A percentile compares a stretch with the other conserved stretches of the same genome.
Evolutionary conservation across 1,284 basidiomycete species (phyloP).

Genomic region (Cryptococcus sp.): DNA sequence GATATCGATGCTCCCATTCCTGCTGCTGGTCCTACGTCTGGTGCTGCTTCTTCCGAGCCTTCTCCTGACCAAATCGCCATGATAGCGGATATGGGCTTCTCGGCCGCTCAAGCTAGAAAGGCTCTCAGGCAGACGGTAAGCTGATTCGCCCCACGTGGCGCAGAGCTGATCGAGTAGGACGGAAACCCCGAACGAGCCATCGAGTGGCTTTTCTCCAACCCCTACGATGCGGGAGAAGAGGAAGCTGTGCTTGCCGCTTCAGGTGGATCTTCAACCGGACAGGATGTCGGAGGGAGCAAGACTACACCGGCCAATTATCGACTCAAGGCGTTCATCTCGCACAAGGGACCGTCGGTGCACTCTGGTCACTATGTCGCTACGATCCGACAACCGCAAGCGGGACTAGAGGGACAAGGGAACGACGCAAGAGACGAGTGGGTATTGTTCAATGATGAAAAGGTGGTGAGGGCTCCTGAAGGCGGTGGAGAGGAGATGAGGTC

Average conservation of each 20-base stretch:
- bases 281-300: slow-evolving; percentile 28
- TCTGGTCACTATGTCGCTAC: slow-evolving; percentile 74
- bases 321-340: slow-evolving; percentile 90
- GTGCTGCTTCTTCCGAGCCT: slow-evolving; percentile 52
- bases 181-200: slow-evolving; percentile 78
- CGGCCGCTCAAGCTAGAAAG: slow-evolving; percentile 72
- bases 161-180: slow-evolving; percentile 48
- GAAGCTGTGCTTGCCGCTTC: slow-evolving; percentile 16
- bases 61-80: slow-evolving; percentile 62
- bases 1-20: slow-evolving; percentile 80
- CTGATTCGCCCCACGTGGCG: neutral
- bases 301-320: slow-evolving; percentile 68
- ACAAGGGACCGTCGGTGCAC: slow-evolving; percentile 92
- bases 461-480: slow-evolving; percentile 66
- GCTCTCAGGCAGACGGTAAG: slow-evolving; percentile 77
- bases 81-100: slow-evolving; percentile 92
- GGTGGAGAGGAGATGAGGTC: slow-evolving; percentile 61
- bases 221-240: slow-evolving; percentile 70
- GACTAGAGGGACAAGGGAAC: slow-evolving; percentile 19
- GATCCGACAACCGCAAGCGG: slow-evolving; percentile 38
- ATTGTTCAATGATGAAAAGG: slow-evolving; percentile 93
- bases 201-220: slow-evolving; percentile 96
- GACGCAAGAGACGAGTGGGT: slow-evolving; percentile 65
- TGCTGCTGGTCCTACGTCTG: slow-evolving; percentile 21
- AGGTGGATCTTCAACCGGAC: slow-evolving; percentile 47